phyloP scores from a whole-genome alignment of 1,139 yeast species.

The Candida buenavistaensis region DNA sequence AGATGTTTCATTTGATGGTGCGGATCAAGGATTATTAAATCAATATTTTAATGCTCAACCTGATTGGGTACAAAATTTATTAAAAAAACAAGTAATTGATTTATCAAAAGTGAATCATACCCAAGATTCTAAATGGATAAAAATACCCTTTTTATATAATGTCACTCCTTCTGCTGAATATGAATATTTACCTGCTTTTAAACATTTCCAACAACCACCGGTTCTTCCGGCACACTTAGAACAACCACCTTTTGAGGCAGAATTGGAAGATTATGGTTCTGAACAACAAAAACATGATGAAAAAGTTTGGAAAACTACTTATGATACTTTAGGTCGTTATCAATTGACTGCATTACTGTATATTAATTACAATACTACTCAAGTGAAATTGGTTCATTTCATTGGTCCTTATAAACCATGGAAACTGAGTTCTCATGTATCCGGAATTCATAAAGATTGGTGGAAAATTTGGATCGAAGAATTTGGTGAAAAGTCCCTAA shows the following conservation, averaged over 20 bases:
- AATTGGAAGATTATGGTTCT: conserved; percentile 7
- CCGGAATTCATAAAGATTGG: conserved; percentile 36
- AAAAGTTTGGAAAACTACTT: conserved; percentile 15
- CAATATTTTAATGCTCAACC: conserved; percentile 64
- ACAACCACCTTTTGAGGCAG: conserved; percentile 6
- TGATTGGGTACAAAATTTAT: conserved; percentile 35
- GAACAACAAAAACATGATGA: conserved; percentile 9
- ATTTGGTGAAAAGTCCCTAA: conserved; percentile 23
- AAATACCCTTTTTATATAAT: conserved; percentile 78
- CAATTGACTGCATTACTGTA: conserved; percentile 27
- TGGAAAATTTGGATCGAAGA: conserved; percentile 44
- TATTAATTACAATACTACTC: conserved; percentile 21
- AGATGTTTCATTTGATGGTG: conserved; percentile 78
- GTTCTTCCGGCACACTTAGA: conserved; percentile 1
- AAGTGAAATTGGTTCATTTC: conserved; percentile 70
- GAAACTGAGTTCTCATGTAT: conserved; percentile 33
- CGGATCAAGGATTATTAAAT: conserved; percentile 91
- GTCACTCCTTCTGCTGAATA: conserved; percentile 84
- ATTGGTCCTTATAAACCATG: conserved; percentile 87
- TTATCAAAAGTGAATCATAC: conserved; percentile 9
- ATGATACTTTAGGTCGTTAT: conserved; percentile 21
- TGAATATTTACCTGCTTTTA: conserved; percentile 80
- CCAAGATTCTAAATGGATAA: conserved; percentile 52
- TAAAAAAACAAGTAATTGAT: conserved; percentile 10
- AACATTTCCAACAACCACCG: conserved; percentile 45